Conservation (phyloP, 192 early-diverging fungal species). For the Mortierella hygrophila region DNA sequence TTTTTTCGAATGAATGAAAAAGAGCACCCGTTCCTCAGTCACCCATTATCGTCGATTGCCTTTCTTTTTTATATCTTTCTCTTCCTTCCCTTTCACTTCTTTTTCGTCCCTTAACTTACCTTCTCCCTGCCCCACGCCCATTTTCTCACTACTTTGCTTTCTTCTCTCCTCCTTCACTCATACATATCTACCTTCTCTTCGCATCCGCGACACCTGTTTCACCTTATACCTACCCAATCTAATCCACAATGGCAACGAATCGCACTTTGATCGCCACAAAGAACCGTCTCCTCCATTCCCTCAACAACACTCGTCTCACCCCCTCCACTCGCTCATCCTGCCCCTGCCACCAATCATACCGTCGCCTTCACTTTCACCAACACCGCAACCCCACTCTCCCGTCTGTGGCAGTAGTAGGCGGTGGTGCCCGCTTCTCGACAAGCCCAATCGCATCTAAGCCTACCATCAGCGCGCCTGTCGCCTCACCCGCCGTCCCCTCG, state of each 20-base stretch:
- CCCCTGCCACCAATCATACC: neutral
- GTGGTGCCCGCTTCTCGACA: slow-evolving; percentile 30
- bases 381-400: neutral
- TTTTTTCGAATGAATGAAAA: neutral
- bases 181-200: neutral
- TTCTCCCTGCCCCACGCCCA: neutral
- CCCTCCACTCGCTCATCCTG: neutral
- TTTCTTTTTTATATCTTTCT: neutral
- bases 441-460: slow-evolving; percentile 28
- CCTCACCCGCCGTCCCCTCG: slow-evolving; percentile 16
- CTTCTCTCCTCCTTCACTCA: neutral
- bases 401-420: too few species aligned
- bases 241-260: slow-evolving; percentile 22
- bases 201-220: neutral
- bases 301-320: neutral
- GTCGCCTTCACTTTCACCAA: neutral
- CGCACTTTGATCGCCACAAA: slow-evolving; percentile 22
- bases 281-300: slow-evolving; percentile 13
- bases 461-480: slow-evolving; percentile 10
- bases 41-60: neutral
- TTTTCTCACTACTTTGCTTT: neutral
- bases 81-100: neutral
- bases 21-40: neutral
- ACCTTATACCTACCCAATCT: neutral
- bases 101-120: neutral